Evolutionary conservation across 352 stramenopile genomes (phyloP), one percentile per base, ranked within the genome.

Genomic region (Phytophthora rubi): DNA sequence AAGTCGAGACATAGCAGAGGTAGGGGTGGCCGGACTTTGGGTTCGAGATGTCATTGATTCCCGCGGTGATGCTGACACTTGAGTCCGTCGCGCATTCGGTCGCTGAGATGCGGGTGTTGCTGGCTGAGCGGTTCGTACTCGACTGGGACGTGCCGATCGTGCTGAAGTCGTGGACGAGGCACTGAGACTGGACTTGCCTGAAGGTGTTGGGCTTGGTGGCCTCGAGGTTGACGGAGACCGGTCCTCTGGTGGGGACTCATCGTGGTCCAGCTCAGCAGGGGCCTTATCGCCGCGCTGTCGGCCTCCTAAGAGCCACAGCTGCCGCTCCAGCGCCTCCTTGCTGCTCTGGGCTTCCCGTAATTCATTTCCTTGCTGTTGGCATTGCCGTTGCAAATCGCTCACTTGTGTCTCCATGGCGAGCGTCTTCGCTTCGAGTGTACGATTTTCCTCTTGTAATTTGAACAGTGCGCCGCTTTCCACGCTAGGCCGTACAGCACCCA

Each of bases 401-500:
- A 85, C 56, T 53, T 80, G 75, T 3, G 54, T 54, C 44, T 86
- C 76, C 47, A 74, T 61, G 18, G 61, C 57, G 6, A 68, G 13
- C 2, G 76, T 70, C 49, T 82, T 78, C 10, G 70, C 75, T 59
- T 81, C 78, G 1, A 93, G 63, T 9, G 67, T 63, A 21, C 74
- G 76, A 44, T 88, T 91, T 10, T 91, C 77, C 56, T 94, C 86
- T 63, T 90, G 85, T 15, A 96, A 58, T 47, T 83, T 82, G 26
- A 91, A 83, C 10, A 96, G 77, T 28, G 88, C 83, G 2, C 88
- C 86, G 3, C 85, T 94, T 68, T 96, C 86, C 47, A 94, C 83
- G 62, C 89, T 95, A n/a, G 79, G 86, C 3, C 80, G 83, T 26
- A 94, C 85, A 18, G 86, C 86, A 6, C 91, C 91, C 75, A 98